A percentile compares a stretch with the other conserved stretches of the same genome.
Evolutionary conservation across 495 filamentous ascomycete species (phyloP).

Genomic region (Neurospora sp.): DNA sequence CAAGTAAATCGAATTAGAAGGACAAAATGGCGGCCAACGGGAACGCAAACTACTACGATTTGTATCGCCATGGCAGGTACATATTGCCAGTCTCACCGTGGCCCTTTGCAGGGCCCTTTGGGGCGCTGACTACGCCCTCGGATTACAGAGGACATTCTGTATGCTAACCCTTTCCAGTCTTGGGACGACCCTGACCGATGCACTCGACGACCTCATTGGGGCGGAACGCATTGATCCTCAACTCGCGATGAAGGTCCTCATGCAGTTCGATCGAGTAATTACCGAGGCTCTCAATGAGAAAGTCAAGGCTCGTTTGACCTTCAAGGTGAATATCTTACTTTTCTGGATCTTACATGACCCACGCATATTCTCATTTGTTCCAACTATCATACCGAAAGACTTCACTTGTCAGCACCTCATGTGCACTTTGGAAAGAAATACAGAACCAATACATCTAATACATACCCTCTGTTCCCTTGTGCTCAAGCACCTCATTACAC

Average conservation of each 20-base stretch:
- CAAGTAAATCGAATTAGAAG: background rate
- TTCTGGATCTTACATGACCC: background rate
- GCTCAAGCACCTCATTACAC: background rate
- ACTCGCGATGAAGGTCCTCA: constrained; percentile 93
- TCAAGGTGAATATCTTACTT: constrained; percentile 62
- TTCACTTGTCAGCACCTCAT: background rate
- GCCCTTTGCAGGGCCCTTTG: background rate
- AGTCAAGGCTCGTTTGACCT: constrained; percentile 80
- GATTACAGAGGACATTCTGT: background rate
- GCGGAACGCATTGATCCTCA: constrained; percentile 91
- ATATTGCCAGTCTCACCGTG: constrained; percentile 8
- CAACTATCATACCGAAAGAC: background rate
- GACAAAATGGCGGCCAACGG: constrained; percentile 22
- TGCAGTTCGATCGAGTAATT: constrained; percentile 82
- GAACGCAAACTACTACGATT: constrained; percentile 69
- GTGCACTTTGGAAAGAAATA: background rate
- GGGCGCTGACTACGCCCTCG: background rate
- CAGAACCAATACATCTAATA: background rate
- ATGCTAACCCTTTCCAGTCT: constrained; percentile 49
- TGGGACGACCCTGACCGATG: constrained; percentile 84
- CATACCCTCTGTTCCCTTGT: background rate
- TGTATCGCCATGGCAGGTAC: constrained; percentile 96
- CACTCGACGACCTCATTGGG: constrained; percentile 90
- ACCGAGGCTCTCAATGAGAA: constrained; percentile 81
- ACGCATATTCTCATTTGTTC: background rate